phyloP scores from a whole-genome alignment of 169 alveolate genomes.

The Cryptosporidium sp. region DNA sequence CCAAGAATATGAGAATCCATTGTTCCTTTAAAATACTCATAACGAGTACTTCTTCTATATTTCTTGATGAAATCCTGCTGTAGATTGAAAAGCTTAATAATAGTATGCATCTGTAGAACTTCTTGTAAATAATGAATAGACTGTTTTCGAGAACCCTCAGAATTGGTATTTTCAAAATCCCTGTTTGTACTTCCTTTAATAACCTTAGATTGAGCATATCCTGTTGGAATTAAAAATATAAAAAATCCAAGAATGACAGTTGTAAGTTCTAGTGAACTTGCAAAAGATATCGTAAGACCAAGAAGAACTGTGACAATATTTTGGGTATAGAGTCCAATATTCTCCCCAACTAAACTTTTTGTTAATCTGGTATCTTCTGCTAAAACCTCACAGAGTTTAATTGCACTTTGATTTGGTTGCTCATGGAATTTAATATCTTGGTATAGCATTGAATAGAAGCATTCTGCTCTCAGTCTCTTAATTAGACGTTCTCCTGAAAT shows the following conservation, averaged over 20 bases:
- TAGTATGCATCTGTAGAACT: conserved; percentile 59
- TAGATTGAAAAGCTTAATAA: conserved; percentile 42
- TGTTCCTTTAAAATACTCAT: conserved; percentile 56
- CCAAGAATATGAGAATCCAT: conserved; percentile 39
- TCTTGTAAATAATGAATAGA: conserved; percentile 48
- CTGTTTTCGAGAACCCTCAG: neutral
- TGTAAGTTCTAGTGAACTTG: conserved; percentile 52
- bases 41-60: conserved; percentile 61
- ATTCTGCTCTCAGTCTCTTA: conserved; percentile 68
- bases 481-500: conserved; percentile 60
- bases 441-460: conserved; percentile 40
- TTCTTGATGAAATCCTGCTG: conserved; percentile 18
- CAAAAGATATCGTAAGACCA: conserved; percentile 53
- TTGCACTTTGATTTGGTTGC: conserved; percentile 6
- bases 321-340: conserved; percentile 62
- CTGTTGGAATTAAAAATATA: conserved; percentile 54
- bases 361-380: conserved; percentile 56
- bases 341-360: conserved; percentile 65
- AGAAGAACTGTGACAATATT: conserved; percentile 48
- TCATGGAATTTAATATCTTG: conserved; percentile 55
- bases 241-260: conserved; percentile 32
- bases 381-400: conserved; percentile 53
- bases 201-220: conserved; percentile 55
- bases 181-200: conserved; percentile 48
- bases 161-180: neutral